phyloP scores from a whole-genome alignment of 345 rosid species.

The Moricandia moricandioides region DNA sequence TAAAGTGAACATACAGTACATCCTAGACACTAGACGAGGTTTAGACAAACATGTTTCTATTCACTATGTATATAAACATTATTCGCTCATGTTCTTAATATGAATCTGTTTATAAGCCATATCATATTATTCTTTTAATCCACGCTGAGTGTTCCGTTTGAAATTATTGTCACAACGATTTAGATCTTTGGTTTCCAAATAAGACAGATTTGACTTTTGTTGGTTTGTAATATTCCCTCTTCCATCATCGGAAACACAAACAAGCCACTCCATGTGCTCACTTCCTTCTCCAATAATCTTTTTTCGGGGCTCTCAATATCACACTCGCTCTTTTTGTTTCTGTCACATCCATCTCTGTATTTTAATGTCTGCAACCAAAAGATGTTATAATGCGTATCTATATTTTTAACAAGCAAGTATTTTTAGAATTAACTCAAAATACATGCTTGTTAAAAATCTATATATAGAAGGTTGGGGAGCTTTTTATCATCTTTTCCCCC shows the following conservation, averaged over 20 bases:
- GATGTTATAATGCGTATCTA: background rate
- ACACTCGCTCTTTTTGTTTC: constrained; percentile 36
- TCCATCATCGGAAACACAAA: constrained; percentile 34
- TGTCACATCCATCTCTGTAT: constrained; percentile 25
- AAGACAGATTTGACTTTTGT: constrained; percentile 42
- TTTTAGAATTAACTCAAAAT: too few species aligned
- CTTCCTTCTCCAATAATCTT: constrained; percentile 35
- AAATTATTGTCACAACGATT: constrained; percentile 3
- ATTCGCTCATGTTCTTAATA: background rate
- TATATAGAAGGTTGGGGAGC: too few species aligned
- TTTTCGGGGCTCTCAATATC: constrained; percentile 34
- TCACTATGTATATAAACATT: background rate
- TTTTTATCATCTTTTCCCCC: too few species aligned
- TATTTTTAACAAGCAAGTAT: too few species aligned
- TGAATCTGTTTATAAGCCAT: background rate
- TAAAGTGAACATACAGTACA: background rate
- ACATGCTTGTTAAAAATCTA: too few species aligned
- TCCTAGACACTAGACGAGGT: background rate
- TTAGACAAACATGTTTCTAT: background rate
- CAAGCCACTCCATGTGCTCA: constrained; percentile 37
- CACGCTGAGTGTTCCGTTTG: constrained; percentile 4
- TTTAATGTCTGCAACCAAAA: background rate
- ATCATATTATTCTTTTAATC: background rate
- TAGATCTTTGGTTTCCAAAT: constrained; percentile 10
- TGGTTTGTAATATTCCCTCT: constrained; percentile 34